Base-by-base conservation (phyloP, 2,329 filamentous ascomycete species). In the Penicillium sp. region DNA sequence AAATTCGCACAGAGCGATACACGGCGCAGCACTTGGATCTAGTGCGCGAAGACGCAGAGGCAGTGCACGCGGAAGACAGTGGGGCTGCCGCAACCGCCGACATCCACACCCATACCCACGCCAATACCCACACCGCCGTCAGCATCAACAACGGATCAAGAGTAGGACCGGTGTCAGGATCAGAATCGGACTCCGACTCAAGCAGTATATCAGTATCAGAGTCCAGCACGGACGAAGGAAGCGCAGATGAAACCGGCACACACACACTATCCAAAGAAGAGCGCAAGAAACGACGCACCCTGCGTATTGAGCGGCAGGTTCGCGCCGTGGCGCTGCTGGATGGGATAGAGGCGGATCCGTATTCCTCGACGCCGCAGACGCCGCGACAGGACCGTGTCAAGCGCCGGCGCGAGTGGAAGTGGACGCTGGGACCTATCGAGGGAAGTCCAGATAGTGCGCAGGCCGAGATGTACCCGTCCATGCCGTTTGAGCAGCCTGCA, bases 11-110 rank as follows among this genome's bases (percentile, higher is more conserved):
- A 2, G 74, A 77, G 33, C 77, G 72, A 50, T 86, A 83, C 67
- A 80, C 78, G 4, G 68, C 79, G 46, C 78, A 78, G 30, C 82
- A 85, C 57, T 80, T 79, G 0, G 83, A 86, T 63, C 68, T 85
- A 9, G 68, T 75, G 3, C 41, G 21, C 2, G 55, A 58, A 21
- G 51, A 52, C 5, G 51, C 46, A 32, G 58, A 55, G 52, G 49
- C 54, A 33, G 55, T 51, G 47, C 53, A 46, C 41, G 30, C 52
- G 53, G 48, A 48, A 50, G 45, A 47, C 21, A 29, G 52, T 20
- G 36, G 46, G 15, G 21, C 39, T 44, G 43, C 23, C 45, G 7
- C 58, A 54, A 21, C 62, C 66, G 12, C 58, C 63, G 18, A 54
- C 58, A 58, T 15, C 40, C 52, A 40, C 36, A 10, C 23, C 7